Evolutionary conservation across 495 filamentous ascomycete species (phyloP).

Genomic region (Neurospora sp.): DNA sequence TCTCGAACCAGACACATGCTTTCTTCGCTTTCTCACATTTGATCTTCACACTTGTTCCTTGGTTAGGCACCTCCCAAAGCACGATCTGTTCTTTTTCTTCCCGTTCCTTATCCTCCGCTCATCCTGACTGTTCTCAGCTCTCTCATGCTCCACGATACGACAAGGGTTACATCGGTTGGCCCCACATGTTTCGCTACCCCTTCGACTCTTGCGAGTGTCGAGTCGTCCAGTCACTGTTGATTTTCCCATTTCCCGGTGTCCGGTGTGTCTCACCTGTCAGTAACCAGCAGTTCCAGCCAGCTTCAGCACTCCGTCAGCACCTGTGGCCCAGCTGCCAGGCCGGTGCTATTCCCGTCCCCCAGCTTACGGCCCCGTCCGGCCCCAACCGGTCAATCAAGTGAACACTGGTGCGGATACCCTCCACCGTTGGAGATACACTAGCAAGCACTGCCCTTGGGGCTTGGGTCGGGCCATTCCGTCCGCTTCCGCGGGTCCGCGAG

Average conservation of each 20-base stretch:
- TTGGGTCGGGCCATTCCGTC: not conserved
- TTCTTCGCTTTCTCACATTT: not conserved
- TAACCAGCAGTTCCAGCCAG: not conserved
- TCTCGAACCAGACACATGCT: not conserved
- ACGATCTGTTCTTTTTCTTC: not conserved
- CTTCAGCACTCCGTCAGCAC: not conserved
- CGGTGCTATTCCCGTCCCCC: not conserved
- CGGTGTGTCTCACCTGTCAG: not conserved
- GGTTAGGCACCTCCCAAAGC: not conserved
- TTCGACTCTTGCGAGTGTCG: not conserved
- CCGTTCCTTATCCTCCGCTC: not conserved
- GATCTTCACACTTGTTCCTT: not conserved
- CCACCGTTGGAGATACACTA: not conserved
- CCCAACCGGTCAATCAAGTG: not conserved
- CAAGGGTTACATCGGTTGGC: not conserved
- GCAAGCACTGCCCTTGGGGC: not conserved
- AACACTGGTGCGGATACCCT: not conserved
- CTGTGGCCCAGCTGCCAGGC: not conserved
- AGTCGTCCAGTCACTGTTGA: not conserved
- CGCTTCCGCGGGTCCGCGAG: not conserved
- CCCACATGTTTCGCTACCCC: not conserved
- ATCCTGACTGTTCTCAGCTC: not conserved
- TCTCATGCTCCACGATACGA: not conserved
- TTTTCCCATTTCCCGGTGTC: not conserved
- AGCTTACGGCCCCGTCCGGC: not conserved